Base-by-base conservation (phyloP, 768 basidiomycete genomes). In the Kwoniella shandongensis region DNA sequence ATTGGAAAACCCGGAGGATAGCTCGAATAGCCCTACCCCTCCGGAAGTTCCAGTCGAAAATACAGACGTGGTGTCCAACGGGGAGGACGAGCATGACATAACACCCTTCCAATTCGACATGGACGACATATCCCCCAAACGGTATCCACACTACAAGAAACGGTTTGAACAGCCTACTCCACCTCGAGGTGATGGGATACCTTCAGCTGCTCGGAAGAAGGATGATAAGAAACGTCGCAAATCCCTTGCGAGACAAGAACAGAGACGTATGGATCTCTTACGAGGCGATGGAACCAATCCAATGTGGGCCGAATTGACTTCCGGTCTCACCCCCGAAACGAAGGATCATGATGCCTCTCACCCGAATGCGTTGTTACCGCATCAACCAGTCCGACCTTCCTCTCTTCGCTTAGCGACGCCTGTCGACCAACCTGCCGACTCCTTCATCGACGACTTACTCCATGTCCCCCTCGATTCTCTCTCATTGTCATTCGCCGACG, bases 381-480 rank as follows among this genome's bases (percentile, higher is more conserved):
- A 70, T 49, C 65, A 67, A 44, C 62, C 68, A 8, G 46, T 50
- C 13, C 48, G 61, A 39, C 69, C 63, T 18, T 71, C 69, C 2
- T 66, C 69, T 4, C 58, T 71, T 4, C 58, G 66, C 3, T 42
- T 70, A 11, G 63, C 66, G 8, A 48, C 65, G 12, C 66, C 68
- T 2, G 30, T 58, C 8, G 39, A 36, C 11, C 23, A 22, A 5
- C 25, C 55, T 0, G n/a, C 25, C 15, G 58, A 60, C 36, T 12
- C 58, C 30, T 57, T 72, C 54, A 18, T 69, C 42, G 47, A 62
- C 39, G 51, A 63, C 40, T 59, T 73, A 30, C 38, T 73, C 11
- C 69, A 72, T 51, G 17, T 66, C 17, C 74, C 74, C 2, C 66
- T 76, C n/a, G 74, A 76, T 47, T 63, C 55, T 18, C 56, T 76